phyloP scores from a whole-genome alignment of 2,329 filamentous ascomycete species.

The Mycocentrospora acerina region DNA sequence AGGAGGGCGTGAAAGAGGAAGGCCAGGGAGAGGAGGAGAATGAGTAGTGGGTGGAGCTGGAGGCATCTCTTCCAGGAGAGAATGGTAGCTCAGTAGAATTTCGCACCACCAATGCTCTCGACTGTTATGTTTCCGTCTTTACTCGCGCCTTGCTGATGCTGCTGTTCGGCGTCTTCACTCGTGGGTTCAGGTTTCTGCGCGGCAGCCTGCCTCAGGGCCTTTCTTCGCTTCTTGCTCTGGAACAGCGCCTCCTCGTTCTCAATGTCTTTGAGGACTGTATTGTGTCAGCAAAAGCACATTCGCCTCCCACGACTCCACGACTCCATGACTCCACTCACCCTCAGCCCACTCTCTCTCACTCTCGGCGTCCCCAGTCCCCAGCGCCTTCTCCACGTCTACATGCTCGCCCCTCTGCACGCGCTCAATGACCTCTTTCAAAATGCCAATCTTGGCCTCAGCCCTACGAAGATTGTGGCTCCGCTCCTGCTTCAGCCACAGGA shows the following conservation, averaged over 20 bases:
- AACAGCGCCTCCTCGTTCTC: conserved; percentile 62
- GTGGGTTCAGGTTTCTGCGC: conserved; percentile 15
- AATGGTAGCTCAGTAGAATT: conserved; percentile 27
- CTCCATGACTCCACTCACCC: conserved; percentile 52
- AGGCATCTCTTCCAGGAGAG: neutral
- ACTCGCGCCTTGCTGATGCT: conserved; percentile 33
- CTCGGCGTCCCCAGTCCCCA: conserved; percentile 75
- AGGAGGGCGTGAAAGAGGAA: neutral
- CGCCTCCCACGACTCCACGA: neutral
- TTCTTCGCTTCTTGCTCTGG: conserved; percentile 45
- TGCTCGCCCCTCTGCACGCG: conserved; percentile 35
- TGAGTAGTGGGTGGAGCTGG: neutral
- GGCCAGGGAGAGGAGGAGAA: neutral
- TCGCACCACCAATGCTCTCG: conserved; percentile 33
- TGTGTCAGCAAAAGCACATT: conserved; percentile 10
- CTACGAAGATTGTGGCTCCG: conserved; percentile 71
- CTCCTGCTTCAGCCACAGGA: conserved; percentile 78
- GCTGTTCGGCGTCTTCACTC: conserved; percentile 3
- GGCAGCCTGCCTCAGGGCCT: conserved; percentile 23
- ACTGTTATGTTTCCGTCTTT: conserved; percentile 18
- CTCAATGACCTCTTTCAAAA: conserved; percentile 72
- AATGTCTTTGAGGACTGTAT: conserved; percentile 64
- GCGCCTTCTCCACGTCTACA: conserved; percentile 72
- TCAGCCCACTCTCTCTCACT: conserved; percentile 88
- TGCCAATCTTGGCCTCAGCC: conserved; percentile 74